Base-by-base conservation (phyloP, 1,139 yeast species). In the Debaryomyces sp. region DNA sequence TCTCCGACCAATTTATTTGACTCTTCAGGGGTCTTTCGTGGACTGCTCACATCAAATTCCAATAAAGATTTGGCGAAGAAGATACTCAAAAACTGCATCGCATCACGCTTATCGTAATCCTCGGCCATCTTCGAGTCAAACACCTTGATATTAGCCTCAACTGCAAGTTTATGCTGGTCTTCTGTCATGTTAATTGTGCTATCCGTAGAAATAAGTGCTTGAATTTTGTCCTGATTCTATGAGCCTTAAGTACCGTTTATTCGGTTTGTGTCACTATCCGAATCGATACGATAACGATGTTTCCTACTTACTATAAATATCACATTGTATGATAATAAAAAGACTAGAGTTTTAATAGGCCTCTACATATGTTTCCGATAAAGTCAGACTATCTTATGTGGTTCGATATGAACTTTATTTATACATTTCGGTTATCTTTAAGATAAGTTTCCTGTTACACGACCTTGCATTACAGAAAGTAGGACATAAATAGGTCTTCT, bases 81-180 rank as follows among this genome's bases (percentile, higher is more conserved):
- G 2, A 51, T 38, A 6, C 66, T 49, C 36, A 64, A 48, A 1
- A 52, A 42, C 36, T 54, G 51, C 27, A 58, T 60, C 5, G 62
- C 47, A 24, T 59, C 64, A 18, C 54, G 47, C 17, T 48, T 35
- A 43, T 70, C 75, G 42, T 70, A 70, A n/a, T 42, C 51, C 6
- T 45, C 45, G 9, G 62, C 68, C 26, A 63, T 54, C 5, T 50
- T 50, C 21, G 55, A 53, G 46, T 57, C 51, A 55, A 68, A 67
- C 2, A 49, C 54, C 13, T 57, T 53, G 21, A 54, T 46, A 46
- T 71, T 72, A 26, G 65, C 64, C 4, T 56, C 59, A 23, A 71
- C 54, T 18, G 74, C 60, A 21, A 57, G 54, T 43, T 63, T 48
- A 45, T 61, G 63, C 13, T 23, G 18, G n/a, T 34, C 41, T 13